Percentiles rank a stretch among this genome's conserved stretches.
Evolutionary conservation across 768 basidiomycete species (phyloP).

Genomic region (Tricholoma terreum): DNA sequence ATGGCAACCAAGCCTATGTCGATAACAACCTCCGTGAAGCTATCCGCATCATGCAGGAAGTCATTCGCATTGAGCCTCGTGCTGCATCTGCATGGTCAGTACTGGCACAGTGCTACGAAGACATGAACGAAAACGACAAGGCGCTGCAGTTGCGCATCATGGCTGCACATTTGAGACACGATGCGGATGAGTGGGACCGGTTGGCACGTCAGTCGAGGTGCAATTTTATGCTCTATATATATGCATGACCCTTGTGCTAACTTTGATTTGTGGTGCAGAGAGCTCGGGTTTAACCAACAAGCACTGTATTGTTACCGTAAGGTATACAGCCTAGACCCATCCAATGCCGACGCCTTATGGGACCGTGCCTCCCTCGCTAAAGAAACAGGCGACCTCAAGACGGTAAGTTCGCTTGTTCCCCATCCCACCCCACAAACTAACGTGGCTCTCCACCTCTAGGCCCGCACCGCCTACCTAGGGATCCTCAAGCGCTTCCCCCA

Average conservation of each 20-base stretch:
- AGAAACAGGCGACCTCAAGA: constrained; percentile 66
- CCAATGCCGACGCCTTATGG: constrained; percentile 85
- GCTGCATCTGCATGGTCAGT: constrained; percentile 84
- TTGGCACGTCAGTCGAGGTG: constrained; percentile 76
- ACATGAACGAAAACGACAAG: constrained; percentile 63
- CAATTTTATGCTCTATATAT: background rate
- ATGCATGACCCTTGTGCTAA: background rate
- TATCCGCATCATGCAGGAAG: constrained; percentile 81
- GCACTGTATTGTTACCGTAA: constrained; percentile 91
- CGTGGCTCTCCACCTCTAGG: constrained; percentile 31
- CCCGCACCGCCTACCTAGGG: constrained; percentile 59
- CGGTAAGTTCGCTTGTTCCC: constrained; percentile 38
- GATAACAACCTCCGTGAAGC: constrained; percentile 64
- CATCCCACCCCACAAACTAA: background rate
- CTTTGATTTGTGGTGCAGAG: constrained; percentile 34
- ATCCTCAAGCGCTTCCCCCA: constrained; percentile 78
- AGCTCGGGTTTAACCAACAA: constrained; percentile 74
- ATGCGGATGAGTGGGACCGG: constrained; percentile 85
- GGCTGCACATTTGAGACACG: constrained; percentile 83
- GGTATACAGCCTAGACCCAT: constrained; percentile 71
- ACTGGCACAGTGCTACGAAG: constrained; percentile 79
- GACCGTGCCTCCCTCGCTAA: constrained; percentile 82
- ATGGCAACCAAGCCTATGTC: constrained; percentile 86
- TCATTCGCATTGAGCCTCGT: constrained; percentile 90
- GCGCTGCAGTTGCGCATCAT: constrained; percentile 84